Percentiles rank a stretch among this genome's conserved stretches.
Conservation (phyloP, 306 rosid species). For the Hylodesmum podocarpum region DNA sequence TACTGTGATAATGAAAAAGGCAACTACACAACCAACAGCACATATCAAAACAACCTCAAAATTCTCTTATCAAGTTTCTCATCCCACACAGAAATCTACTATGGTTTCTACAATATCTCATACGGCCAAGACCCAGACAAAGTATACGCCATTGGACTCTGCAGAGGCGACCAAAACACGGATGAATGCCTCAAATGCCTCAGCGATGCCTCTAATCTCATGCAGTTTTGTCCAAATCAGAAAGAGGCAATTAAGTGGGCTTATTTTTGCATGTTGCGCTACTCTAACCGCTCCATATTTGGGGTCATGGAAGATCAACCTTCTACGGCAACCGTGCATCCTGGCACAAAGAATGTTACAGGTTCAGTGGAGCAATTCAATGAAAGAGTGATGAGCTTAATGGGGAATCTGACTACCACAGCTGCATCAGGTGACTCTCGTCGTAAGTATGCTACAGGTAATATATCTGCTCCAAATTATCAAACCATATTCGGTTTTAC, state of each 20-base stretch:
- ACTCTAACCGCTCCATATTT: not conserved
- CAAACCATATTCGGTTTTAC: constrained; percentile 14
- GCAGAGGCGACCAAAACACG: not conserved
- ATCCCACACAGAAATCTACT: not conserved
- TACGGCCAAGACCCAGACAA: not conserved
- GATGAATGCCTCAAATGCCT: not conserved
- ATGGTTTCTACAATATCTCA: not conserved
- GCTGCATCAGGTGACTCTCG: constrained; percentile 3
- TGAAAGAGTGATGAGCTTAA: not conserved
- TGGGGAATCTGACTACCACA: not conserved
- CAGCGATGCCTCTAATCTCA: not conserved
- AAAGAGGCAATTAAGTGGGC: not conserved
- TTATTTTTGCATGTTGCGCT: not conserved
- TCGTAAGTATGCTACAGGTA: constrained; percentile 22
- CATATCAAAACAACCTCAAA: not conserved
- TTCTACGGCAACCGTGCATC: not conserved
- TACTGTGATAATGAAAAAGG: not conserved
- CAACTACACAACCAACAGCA: not conserved
- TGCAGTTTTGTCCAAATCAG: not conserved
- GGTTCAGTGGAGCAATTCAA: not conserved
- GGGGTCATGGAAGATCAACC: not conserved
- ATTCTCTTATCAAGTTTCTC: not conserved
- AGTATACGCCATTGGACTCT: not conserved
- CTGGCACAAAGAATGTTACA: not conserved
- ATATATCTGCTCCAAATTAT: not conserved